Base-by-base conservation (phyloP, 164 flowering plant species). In the Hamamelis virginiana region DNA sequence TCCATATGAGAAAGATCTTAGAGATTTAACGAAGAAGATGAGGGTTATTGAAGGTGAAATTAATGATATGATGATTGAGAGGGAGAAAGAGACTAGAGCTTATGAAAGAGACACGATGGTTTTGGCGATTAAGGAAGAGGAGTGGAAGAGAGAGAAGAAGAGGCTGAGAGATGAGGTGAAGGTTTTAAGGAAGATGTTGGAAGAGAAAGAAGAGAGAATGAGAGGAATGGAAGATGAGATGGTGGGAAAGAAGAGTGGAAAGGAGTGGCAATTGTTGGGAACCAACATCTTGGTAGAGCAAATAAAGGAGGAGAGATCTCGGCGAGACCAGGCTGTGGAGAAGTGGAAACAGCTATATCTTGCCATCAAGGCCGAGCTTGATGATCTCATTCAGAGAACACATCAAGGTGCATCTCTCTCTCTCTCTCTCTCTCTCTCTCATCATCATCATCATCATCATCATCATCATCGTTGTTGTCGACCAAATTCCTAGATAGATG, bases 321-420 rank as follows among this genome's bases (percentile, higher is more conserved):
- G 74, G 18, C 38, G 89, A 55, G 91, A 92, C 52, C 89, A 85
- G 70, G 82, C 94, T n/a, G 83, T 86, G 23, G 88, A 87, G 81
- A 90, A 85, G 69, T 92, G 97, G 97, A 92, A 90, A 80, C 76
- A 73, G 38, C 87, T 92, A 3, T 92, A 92, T 74, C 86, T 88
- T 45, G 86, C 88, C 3, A 87, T 92, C 77, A 92, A 90, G 80
- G 68, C 73, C 21, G 94, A 92, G 84, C 92, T 92, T 46, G 96
- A 92, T 64, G 80, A 87, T 65, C 94, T 92, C 74, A 90, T 92
- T 73, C 80, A 81, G 46, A 84, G 80, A 52, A 88, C 97, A 1
- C 73, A 75, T 67, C 78, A 80, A 79, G 87, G 86, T 85, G 25
- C 23, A 27, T 44, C 28, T 8, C 44, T 43, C 12, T 26, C 52